phyloP scores from a whole-genome alignment of 345 rosid species.

The Linum usitatissimum region DNA sequence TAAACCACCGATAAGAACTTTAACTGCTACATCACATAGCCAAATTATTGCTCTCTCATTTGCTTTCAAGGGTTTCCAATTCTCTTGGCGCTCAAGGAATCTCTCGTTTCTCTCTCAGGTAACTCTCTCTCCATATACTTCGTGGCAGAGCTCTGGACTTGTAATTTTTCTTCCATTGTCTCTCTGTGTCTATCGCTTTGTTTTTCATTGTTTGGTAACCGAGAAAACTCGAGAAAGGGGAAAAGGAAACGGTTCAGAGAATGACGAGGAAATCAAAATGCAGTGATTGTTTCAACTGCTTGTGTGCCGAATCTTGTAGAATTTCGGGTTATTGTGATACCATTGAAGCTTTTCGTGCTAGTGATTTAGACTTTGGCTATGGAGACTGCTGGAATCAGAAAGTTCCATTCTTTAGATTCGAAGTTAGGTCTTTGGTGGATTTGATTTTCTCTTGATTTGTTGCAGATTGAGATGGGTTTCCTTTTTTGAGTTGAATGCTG shows the following conservation, averaged over 20 bases:
- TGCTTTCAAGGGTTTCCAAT: slow-evolving; percentile 10
- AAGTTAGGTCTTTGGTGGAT: background rate
- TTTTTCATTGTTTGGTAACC: slow-evolving; percentile 15
- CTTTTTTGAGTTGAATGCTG: background rate
- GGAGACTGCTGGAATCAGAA: background rate
- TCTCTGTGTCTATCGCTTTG: slow-evolving; percentile 1
- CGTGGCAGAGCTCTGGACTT: background rate
- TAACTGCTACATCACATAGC: background rate
- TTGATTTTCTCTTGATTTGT: background rate
- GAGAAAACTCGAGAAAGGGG: background rate
- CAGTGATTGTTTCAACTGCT: background rate
- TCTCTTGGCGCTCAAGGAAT: slow-evolving; percentile 1
- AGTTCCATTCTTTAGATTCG: background rate
- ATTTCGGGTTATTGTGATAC: background rate
- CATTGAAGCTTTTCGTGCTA: slow-evolving; percentile 5
- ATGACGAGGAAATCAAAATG: background rate
- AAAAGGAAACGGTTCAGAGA: background rate
- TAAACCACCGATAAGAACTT: background rate
- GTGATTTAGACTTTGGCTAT: slow-evolving; percentile 8
- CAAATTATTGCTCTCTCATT: background rate
- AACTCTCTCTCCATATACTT: background rate
- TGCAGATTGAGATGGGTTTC: background rate
- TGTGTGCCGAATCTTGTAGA: slow-evolving; percentile 1
- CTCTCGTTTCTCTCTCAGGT: slow-evolving; percentile 20
- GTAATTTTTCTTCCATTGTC: background rate